Evolutionary conservation across 306 rosid species (phyloP), one percentile per base, ranked within the genome.

Genomic region (Cucurbita argyrosperma): DNA sequence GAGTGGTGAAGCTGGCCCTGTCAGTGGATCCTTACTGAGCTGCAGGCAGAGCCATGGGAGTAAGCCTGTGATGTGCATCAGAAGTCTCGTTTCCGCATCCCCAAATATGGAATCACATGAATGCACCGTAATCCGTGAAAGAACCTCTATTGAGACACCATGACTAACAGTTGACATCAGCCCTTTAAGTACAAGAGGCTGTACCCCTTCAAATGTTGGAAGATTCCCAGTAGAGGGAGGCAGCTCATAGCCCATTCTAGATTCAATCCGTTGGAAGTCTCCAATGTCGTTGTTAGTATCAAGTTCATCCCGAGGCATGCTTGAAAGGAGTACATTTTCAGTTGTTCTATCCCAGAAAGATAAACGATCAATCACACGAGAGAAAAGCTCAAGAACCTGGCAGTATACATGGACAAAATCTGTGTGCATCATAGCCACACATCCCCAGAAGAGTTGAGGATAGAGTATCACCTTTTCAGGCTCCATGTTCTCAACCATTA

Each of bases 401-500:
- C 96, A 90, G 77, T 95, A 95, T 74, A 95, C 93, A 78, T 95
- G 99, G 74, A 95, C 99, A 81, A 95, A 95, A 88, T 95, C 99
- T 9, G 99, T 95, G 86, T 95, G 96, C 99, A 95, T 95, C 96
- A 95, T 85, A 61, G 97, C 99, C 54, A 95, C 96, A 82, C 99
- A 95, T 5, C 97, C 99, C 99, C 99, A 95, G 79, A 95, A 95
- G 76, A 95, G 87, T 76, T 95, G 99, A 62, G 99, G 99, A 75
- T 95, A 95, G 66, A 95, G 99, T 79, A 95, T 95, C 75, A 95
- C 97, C 80, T 95, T 95, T 85, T 95, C 97, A 59, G 99, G 96
- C 80, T 91, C 99, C 99, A 95, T 95, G 75, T 91, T 95, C 82
- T 95, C 96, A 80, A 95, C 97, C 99, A 95, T 95, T 78, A 95